Evolutionary conservation across 2,329 filamentous ascomycete species (phyloP).

Genomic region (Neopestalotiopsis clavispora): DNA sequence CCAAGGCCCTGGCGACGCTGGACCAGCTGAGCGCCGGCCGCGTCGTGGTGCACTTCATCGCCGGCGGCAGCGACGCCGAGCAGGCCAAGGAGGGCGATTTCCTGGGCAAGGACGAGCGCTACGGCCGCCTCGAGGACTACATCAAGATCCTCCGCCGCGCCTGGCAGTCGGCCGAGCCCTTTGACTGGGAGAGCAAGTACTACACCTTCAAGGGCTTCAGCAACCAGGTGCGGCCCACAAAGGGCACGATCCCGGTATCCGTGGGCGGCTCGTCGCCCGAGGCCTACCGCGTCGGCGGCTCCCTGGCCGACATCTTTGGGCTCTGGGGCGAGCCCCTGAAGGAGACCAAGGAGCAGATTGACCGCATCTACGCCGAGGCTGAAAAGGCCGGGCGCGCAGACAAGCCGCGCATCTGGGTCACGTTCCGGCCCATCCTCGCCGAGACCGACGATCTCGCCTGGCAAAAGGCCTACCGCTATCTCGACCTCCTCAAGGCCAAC

Average conservation of each 20-base stretch:
- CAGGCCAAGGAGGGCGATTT: conserved; percentile 67
- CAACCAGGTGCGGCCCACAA: conserved; percentile 57
- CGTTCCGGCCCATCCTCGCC: conserved; percentile 64
- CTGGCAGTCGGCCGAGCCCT: conserved; percentile 60
- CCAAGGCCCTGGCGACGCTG: conserved; percentile 64
- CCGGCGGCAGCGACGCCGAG: conserved; percentile 63
- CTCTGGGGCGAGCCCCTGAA: conserved; percentile 69
- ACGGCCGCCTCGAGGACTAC: conserved; percentile 64
- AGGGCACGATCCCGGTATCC: conserved; percentile 60
- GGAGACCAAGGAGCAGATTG: conserved; percentile 67
- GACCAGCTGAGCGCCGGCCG: conserved; percentile 63
- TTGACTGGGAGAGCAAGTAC: conserved; percentile 66
- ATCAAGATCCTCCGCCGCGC: conserved; percentile 64
- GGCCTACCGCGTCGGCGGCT: conserved; percentile 63
- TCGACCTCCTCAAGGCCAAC: conserved; percentile 55
- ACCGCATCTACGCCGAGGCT: conserved; percentile 62
- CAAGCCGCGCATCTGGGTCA: conserved; percentile 66
- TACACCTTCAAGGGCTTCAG: conserved; percentile 64
- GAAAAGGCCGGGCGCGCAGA: conserved; percentile 61
- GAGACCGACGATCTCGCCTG: conserved; percentile 68
- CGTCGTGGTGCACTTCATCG: conserved; percentile 67
- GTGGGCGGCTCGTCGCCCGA: conserved; percentile 64
- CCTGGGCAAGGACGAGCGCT: conserved; percentile 60
- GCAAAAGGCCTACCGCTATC: conserved; percentile 62
- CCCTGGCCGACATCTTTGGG: conserved; percentile 65